Evolutionary conservation across 208 protist species (phyloP).

Genomic region (Acanthamoeba triangularis): DNA sequence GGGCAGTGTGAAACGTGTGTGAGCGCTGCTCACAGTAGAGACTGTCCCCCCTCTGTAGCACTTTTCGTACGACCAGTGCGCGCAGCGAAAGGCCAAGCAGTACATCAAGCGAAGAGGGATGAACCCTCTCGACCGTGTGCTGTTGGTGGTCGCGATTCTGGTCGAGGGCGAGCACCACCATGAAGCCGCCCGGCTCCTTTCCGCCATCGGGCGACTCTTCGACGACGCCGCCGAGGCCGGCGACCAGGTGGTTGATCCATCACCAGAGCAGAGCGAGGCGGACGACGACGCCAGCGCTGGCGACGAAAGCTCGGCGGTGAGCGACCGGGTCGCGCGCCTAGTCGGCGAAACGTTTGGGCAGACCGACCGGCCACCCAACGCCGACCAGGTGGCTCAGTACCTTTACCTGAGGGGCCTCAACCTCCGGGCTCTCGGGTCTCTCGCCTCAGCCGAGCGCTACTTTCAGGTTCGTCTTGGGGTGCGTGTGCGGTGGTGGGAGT

Average conservation of each 20-base stretch:
- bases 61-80: neutral
- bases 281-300: too few species aligned
- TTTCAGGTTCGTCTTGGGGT: neutral
- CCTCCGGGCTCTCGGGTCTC: neutral
- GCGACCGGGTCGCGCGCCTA: neutral
- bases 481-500: too few species aligned
- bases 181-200: neutral
- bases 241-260: too few species aligned
- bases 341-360: neutral
- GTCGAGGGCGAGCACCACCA: neutral
- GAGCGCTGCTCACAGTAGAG: too few species aligned
- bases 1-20: too few species aligned
- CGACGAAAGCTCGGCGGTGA: neutral
- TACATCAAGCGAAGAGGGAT: neutral
- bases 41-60: neutral
- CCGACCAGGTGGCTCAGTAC: neutral
- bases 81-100: neutral
- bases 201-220: neutral
- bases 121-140: neutral
- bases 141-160: neutral
- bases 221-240: neutral
- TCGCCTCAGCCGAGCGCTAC: neutral
- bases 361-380: neutral
- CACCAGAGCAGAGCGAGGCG: too few species aligned
- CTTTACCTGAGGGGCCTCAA: neutral